These are phyloP conservation scores for Nitzschia sp. DNA, from an alignment of 108 stramenopile species.

Conservation along the genomic window DNA sequence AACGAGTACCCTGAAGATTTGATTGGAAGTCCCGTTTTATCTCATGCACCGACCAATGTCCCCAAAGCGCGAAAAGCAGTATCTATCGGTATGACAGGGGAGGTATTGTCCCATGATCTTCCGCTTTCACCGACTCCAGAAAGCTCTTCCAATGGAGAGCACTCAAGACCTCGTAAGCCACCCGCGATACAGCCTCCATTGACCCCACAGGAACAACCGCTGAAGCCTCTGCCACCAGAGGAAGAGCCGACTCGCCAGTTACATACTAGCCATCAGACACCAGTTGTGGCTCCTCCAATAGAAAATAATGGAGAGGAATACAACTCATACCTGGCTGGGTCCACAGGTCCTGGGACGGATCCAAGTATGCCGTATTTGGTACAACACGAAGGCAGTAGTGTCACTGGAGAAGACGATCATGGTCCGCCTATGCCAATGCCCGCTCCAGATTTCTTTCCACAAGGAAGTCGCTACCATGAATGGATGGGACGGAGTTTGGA, in stretches of 20 bases:
- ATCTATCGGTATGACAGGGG: conserved; percentile 12
- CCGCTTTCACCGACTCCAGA: background rate
- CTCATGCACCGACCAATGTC: background rate
- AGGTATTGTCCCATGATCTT: conserved; percentile 4
- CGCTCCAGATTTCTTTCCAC: conserved; percentile 30
- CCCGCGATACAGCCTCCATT: background rate
- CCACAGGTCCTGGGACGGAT: background rate
- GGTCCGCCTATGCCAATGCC: background rate
- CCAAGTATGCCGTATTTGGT: conserved; percentile 5
- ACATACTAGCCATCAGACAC: background rate
- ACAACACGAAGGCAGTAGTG: conserved; percentile 13
- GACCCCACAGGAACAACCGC: background rate
- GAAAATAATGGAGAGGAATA: background rate
- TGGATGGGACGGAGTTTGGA: conserved; percentile 65
- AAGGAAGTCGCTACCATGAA: conserved; percentile 26
- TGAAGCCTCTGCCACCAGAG: background rate
- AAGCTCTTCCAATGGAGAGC: background rate
- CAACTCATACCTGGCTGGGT: background rate
- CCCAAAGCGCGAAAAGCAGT: background rate
- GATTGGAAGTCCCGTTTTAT: background rate
- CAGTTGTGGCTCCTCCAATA: background rate
- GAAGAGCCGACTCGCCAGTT: background rate
- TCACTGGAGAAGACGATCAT: conserved; percentile 1
- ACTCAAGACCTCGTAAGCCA: background rate
- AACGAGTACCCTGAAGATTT: conserved; percentile 9